phyloP scores from a whole-genome alignment of 2,329 filamentous ascomycete genomes.

The Lachnellula occidentalis region DNA sequence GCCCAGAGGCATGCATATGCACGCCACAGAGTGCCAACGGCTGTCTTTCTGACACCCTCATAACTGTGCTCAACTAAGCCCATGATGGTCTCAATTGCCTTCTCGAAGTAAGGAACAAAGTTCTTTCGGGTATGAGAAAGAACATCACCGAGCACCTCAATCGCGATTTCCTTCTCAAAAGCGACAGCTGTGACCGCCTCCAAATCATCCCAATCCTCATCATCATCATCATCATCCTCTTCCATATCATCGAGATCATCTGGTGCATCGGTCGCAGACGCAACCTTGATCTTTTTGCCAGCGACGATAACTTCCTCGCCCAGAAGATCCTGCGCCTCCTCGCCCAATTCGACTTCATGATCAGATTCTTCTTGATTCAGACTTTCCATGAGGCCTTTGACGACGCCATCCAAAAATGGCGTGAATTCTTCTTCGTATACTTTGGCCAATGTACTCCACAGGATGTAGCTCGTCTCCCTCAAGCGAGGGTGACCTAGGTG shows the following conservation, averaged over 20 bases:
- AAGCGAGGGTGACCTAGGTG: slow-evolving; percentile 83
- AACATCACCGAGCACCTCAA: slow-evolving; percentile 91
- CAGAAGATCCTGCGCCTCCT: slow-evolving; percentile 67
- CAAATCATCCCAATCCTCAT: slow-evolving; percentile 79
- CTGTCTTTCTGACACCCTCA: slow-evolving; percentile 88
- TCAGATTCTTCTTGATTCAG: slow-evolving; percentile 85
- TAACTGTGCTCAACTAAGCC: slow-evolving; percentile 84
- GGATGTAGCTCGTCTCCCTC: slow-evolving; percentile 92
- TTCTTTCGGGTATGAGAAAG: slow-evolving; percentile 78
- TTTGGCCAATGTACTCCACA: slow-evolving; percentile 92
- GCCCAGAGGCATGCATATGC: slow-evolving; percentile 88
- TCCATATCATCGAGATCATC: slow-evolving; percentile 57
- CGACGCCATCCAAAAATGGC: slow-evolving; percentile 71
- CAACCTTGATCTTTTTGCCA: slow-evolving; percentile 82
- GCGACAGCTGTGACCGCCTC: slow-evolving; percentile 82
- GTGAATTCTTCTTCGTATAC: slow-evolving; percentile 83
- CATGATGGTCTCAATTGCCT: slow-evolving; percentile 75
- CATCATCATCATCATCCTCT: slow-evolving; percentile 67
- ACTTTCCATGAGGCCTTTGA: slow-evolving; percentile 76
- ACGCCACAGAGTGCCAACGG: slow-evolving; percentile 87
- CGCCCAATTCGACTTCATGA: slow-evolving; percentile 68
- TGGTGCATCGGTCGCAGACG: slow-evolving; percentile 53
- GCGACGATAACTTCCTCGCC: slow-evolving; percentile 72
- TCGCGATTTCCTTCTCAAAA: slow-evolving; percentile 93
- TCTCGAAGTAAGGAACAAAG: slow-evolving; percentile 80